Base-by-base conservation (phyloP, 2,329 filamentous ascomycete genomes). In the Rutstroemia sp. region DNA sequence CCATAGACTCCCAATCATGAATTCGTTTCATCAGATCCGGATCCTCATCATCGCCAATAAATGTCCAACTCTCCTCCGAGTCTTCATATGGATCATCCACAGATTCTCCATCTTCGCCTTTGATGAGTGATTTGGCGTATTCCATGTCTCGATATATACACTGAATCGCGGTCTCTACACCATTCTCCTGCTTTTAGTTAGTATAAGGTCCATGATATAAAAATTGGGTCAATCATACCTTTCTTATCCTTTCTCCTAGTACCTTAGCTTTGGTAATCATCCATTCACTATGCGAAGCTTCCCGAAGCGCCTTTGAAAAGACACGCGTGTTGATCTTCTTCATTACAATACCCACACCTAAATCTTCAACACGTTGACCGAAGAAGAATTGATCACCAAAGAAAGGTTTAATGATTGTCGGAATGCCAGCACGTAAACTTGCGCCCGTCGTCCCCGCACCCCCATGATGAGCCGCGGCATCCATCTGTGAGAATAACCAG, bases 341-440 rank as follows among this genome's bases (percentile, higher is more conserved):
- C 65, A 99, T 78, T 67, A 86, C 89, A 19, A 96, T 85, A 0
- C 94, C 94, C 2, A 97, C 94, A 0, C 94, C 92, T 5, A 99
- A 77, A 67, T 97, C 92, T 70, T 97, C 91, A 1, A 97, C 88
- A 4, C 94, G 81, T 30, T 79, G 82, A 6, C 91, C 94, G 65
- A 95, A 97, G 76, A 99, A 99, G 77, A 88, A 96, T 69, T 99
- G 94, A 66, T 99, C 94, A 5, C 94, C 94, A 68, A 99, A 99
- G 76, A 97, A 99, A 0, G 94, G 94, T 59, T 92, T 89, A 68
- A 97, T 88, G 61, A 99, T 92, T 0, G 94, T 97, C 0, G 94
- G 94, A 5, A 96, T 83, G 2, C 94, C 94, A 0, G 92, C 92
- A 52, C 94, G 81, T 49, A 99, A 76, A 70, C 90, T 95, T 0